Evolutionary conservation across 352 stramenopile species (phyloP).

Genomic region (Thraustochytrium striatum): DNA sequence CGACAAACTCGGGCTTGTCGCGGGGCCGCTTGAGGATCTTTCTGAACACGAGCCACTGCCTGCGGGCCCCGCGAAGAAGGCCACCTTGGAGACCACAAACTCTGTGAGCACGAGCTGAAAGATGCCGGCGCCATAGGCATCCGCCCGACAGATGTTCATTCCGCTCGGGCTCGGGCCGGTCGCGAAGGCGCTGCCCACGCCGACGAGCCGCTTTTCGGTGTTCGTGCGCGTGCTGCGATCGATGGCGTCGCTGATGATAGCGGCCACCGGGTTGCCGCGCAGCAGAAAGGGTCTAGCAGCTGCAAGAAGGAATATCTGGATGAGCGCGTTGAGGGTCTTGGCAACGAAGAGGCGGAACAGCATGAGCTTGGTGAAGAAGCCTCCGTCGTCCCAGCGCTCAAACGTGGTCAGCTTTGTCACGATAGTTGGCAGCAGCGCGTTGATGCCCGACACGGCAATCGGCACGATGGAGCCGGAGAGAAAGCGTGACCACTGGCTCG

Average conservation of each 20-base stretch:
- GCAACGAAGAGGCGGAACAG: constrained; percentile 70
- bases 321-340: constrained; percentile 74
- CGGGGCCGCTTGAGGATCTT: constrained; percentile 50
- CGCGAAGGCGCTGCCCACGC: constrained; percentile 65
- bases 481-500: constrained; percentile 12
- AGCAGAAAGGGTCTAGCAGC: constrained; percentile 64
- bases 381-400: constrained; percentile 70
- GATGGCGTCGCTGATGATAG: constrained; percentile 37
- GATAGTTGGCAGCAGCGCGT: constrained; percentile 64
- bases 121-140: constrained; percentile 65
- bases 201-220: constrained; percentile 59
- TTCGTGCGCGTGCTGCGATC: constrained; percentile 55
- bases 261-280: constrained; percentile 54
- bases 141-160: constrained; percentile 61
- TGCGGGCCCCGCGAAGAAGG: constrained; percentile 54
- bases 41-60: constrained; percentile 52
- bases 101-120: constrained; percentile 69
- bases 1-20: constrained; percentile 65
- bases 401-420: constrained; percentile 65
- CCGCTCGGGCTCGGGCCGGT: constrained; percentile 62
- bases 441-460: constrained; percentile 68
- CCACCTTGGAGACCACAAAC: constrained; percentile 67
- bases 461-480: constrained; percentile 60
- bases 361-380: constrained; percentile 74
- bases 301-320: constrained; percentile 69